These are phyloP conservation scores for Geranomyces michiganensis DNA, from an alignment of 192 early-diverging fungal species.

Conservation along the genomic window DNA sequence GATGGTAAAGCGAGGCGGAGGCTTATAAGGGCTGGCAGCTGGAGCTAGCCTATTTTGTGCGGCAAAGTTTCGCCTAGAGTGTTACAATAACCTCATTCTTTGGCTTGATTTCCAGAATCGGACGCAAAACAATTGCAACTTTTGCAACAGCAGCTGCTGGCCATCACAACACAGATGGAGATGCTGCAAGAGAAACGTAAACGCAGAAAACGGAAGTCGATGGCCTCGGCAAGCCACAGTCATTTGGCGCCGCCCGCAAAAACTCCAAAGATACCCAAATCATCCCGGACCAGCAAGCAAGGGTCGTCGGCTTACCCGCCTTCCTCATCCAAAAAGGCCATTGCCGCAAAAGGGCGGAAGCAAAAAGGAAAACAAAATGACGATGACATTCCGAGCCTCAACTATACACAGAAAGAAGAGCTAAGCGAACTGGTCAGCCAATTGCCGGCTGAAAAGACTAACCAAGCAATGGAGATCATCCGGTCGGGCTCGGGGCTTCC, in stretches of 20 bases:
- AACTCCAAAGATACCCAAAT: slow-evolving; percentile 10
- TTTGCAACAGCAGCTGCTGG: slow-evolving; percentile 32
- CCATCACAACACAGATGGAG: slow-evolving; percentile 31
- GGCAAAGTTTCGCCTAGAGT: not conserved
- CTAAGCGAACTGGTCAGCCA: slow-evolving; percentile 71
- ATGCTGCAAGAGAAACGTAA: slow-evolving; percentile 35
- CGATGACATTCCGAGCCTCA: slow-evolving; percentile 58
- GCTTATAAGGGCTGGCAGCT: not conserved
- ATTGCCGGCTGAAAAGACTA: slow-evolving; percentile 55
- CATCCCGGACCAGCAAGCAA: slow-evolving; percentile 1
- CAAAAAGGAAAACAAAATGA: slow-evolving; percentile 33
- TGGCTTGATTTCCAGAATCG: slow-evolving; percentile 2
- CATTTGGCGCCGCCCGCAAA: slow-evolving; percentile 3
- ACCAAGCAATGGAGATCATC: slow-evolving; percentile 75
- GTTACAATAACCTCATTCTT: not conserved
- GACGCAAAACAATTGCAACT: slow-evolving; percentile 21
- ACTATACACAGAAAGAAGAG: slow-evolving; percentile 87
- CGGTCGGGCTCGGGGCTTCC: slow-evolving; percentile 64
- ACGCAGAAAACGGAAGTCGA: slow-evolving; percentile 33
- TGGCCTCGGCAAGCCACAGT: not conserved
- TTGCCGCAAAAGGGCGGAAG: not conserved
- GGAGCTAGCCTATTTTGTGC: not conserved
- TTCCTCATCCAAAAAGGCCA: slow-evolving; percentile 26
- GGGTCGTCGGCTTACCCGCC: slow-evolving; percentile 6
- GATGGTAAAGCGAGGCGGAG: slow-evolving; percentile 30